These are phyloP conservation scores for Elsinoe batatas DNA, from an alignment of 2,329 filamentous ascomycete species.

Conservation along the genomic window DNA sequence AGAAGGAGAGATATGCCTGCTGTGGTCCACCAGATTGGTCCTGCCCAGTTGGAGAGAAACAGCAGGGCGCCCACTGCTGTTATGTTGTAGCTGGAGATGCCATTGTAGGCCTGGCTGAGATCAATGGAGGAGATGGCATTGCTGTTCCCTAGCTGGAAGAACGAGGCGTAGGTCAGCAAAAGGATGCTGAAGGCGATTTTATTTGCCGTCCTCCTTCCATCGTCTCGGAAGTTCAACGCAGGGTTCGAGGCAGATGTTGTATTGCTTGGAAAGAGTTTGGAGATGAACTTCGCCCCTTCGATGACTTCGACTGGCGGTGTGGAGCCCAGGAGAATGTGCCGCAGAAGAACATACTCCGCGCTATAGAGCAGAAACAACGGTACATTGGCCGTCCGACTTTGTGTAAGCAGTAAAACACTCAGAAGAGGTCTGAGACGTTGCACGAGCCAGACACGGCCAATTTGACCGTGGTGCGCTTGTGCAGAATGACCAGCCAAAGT, in stretches of 20 bases:
- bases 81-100: conserved; percentile 70
- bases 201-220: background rate
- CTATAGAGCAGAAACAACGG: conserved; percentile 73
- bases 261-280: background rate
- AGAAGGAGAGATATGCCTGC: conserved; percentile 47
- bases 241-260: background rate
- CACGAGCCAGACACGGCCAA: background rate
- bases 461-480: conserved; percentile 18
- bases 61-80: conserved; percentile 72
- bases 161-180: conserved; percentile 69
- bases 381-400: conserved; percentile 75
- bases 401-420: conserved; percentile 72
- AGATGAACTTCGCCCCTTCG: background rate
- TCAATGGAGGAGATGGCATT: conserved; percentile 96
- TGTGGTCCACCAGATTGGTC: conserved; percentile 77
- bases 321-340: background rate
- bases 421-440: conserved; percentile 44
- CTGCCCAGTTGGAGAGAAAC: conserved; percentile 86
- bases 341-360: conserved; percentile 41
- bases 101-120: conserved; percentile 90
- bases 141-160: conserved; percentile 83
- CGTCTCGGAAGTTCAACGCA: no score
- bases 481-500: conserved; percentile 18
- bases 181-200: conserved; percentile 60
- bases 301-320: conserved; percentile 4